These are phyloP conservation scores for Blepharisma japonicum DNA, from an alignment of 73 alveolate species.

Conservation along the genomic window DNA sequence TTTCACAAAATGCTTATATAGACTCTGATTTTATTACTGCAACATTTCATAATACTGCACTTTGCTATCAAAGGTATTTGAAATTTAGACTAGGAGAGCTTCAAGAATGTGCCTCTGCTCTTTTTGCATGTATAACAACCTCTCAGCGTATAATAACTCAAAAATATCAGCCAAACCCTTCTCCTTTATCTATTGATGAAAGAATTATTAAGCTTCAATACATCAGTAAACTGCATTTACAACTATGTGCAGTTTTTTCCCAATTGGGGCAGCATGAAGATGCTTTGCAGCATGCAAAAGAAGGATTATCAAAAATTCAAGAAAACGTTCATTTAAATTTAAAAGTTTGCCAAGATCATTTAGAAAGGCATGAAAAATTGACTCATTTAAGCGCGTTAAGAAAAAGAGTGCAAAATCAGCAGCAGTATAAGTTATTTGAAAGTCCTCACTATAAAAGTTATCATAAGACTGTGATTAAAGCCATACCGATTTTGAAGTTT, in stretches of 20 bases:
- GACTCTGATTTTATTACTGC: neutral
- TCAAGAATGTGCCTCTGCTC: neutral
- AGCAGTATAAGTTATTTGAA: neutral
- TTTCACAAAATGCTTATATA: neutral
- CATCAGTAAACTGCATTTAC: slow-evolving; percentile 16
- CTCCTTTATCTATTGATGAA: neutral
- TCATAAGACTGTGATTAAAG: neutral
- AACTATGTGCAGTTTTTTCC: neutral
- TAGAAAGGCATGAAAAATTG: neutral
- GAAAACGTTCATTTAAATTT: neutral
- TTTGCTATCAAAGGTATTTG: slow-evolving; percentile 10
- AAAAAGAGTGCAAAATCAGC: neutral
- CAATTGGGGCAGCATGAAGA: neutral
- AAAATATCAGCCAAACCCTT: neutral
- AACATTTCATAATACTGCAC: neutral
- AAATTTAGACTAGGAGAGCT: neutral
- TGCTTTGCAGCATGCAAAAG: neutral
- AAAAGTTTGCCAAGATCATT: slow-evolving; percentile 19
- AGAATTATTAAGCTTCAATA: neutral
- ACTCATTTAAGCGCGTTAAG: neutral
- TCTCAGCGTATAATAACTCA: neutral
- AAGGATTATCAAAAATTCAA: neutral
- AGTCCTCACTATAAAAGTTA: slow-evolving; percentile 23
- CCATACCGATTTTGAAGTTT: neutral
- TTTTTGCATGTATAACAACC: neutral